Conservation (phyloP, 73 alveolate species). For the Durusdinium trenchii region DNA sequence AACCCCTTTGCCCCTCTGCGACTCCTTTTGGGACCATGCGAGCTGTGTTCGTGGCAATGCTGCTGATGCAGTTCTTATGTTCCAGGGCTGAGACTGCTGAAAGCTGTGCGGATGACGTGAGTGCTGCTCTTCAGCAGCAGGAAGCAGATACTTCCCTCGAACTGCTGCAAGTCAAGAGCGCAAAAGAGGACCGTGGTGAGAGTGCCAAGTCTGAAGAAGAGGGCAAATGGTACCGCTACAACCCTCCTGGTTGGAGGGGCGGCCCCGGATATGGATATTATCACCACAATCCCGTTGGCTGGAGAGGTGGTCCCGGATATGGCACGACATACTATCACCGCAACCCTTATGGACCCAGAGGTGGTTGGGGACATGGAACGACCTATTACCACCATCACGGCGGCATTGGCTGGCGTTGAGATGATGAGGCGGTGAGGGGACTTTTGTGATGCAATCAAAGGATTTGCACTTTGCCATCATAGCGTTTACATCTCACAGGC, state of each 20-base stretch:
- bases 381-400: constrained; percentile 3
- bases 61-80: background rate
- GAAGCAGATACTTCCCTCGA: background rate
- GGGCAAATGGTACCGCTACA: background rate
- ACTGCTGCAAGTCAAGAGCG: background rate
- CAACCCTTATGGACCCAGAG: background rate
- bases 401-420: background rate
- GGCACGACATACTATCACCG: background rate
- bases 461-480: no score
- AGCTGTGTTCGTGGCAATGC: background rate
- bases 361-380: background rate
- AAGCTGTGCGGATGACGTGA: background rate
- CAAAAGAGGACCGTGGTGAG: background rate
- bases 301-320: background rate
- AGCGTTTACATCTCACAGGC: no score
- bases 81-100: background rate
- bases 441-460: no score
- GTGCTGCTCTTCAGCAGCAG: background rate
- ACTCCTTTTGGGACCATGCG: background rate
- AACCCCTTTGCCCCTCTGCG: background rate
- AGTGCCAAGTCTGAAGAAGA: background rate
- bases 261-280: background rate
- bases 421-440: background rate
- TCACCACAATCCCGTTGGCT: background rate
- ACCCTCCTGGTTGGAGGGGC: background rate